These are phyloP conservation scores for Tinospora cordifolia DNA, from an alignment of 164 flowering plant genomes.

Conservation along the genomic window DNA sequence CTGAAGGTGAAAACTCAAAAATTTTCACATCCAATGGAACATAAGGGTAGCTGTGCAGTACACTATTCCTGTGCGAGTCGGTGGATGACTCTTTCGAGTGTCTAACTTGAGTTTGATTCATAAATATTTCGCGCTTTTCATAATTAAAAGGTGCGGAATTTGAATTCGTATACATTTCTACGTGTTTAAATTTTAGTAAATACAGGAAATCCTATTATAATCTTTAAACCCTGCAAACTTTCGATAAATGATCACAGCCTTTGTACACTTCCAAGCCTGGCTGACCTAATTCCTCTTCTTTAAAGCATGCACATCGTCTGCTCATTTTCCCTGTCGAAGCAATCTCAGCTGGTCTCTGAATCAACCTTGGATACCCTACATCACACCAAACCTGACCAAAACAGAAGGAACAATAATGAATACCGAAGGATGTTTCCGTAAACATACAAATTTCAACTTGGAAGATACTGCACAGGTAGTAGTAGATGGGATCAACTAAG, in stretches of 20 bases:
- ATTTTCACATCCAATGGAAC: too few relatives aligned
- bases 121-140: too few relatives aligned
- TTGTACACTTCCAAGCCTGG: slow-evolving; percentile 69
- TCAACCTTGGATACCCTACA: slow-evolving; percentile 70
- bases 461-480: background rate
- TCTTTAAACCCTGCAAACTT: slow-evolving; percentile 39
- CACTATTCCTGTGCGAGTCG: too few relatives aligned
- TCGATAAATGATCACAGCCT: slow-evolving; percentile 62
- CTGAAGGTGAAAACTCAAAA: too few relatives aligned
- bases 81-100: too few relatives aligned
- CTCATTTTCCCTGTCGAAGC: slow-evolving; percentile 87
- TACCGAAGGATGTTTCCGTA: background rate
- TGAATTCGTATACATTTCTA: too few relatives aligned
- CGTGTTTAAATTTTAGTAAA: too few relatives aligned
- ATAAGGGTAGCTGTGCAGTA: too few relatives aligned
- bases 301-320: slow-evolving; percentile 77
- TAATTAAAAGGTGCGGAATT: too few relatives aligned
- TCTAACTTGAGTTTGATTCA: too few relatives aligned
- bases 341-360: slow-evolving; percentile 77
- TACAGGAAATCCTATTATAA: too few relatives aligned
- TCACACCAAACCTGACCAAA: slow-evolving; percentile 83
- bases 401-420: background rate
- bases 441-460: background rate
- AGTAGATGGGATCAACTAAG: background rate
- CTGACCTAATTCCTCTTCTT: slow-evolving; percentile 46